Evolutionary conservation across 1,139 yeast species (phyloP), one percentile per base, ranked within the genome.

Genomic region (Meyerozyma carpophila): DNA sequence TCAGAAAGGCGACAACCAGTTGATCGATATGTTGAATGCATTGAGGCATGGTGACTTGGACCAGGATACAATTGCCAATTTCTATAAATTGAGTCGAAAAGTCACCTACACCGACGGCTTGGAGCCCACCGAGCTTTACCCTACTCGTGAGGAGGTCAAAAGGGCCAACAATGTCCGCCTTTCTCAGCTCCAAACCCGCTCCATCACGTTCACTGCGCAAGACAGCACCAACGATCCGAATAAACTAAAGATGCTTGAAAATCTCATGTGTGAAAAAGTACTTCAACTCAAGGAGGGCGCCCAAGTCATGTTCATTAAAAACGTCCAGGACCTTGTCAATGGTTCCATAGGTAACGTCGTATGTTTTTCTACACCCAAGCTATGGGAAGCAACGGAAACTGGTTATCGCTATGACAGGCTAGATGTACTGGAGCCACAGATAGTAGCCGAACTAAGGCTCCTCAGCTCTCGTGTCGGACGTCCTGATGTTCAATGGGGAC

Each of bases 101-200:
- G 79, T 87, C 1, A 49, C 48, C 0, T 88, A 85, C 54, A 65
- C 67, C 0, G 96, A 88, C 62, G 93, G 91, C 0, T 79, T 89
- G 21, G 81, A 73, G 50, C 95, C 96, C 5, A 86, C 95, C 0
- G 94, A 84, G 57, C 65, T 88, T 37, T 89, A 75, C 56, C 86
- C 96, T 0, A 81, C 88, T 0, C 73, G 94, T 52, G 64, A 70
- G 31, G 94, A 88, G 56, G 97, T 90, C 2, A 84, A 82, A 40
- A 49, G 61, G 20, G 89, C 95, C 1, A 90, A 90, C 56, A 59
- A 68, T 27, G 51, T 67, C 31, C 71, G 90, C 46, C 65, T 90
- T 46, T 48, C 50, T 8, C 57, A 54, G 38, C 52, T 73, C 7
- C 44, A 52, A 5, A 62, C 68, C 0, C 57, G 59, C 1, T 56